Conservation (phyloP, 2,329 filamentous ascomycete species). For the Colletotrichum shisoi region DNA sequence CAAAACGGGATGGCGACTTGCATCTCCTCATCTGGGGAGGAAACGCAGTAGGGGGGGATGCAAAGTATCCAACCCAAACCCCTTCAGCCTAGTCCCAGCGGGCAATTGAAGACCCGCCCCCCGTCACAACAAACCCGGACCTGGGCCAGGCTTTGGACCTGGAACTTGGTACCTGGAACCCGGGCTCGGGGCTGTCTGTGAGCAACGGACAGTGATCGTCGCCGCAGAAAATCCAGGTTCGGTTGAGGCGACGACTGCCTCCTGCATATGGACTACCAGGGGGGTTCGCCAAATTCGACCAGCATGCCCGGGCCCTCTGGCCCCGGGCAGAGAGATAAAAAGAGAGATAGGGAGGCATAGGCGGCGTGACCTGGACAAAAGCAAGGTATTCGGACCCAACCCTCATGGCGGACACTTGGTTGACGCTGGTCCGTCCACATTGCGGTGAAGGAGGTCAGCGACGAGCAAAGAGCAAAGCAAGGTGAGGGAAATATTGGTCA, state of each 20-base stretch:
- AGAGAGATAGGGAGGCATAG: background rate
- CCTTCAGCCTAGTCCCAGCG: constrained; percentile 28
- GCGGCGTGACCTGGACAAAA: background rate
- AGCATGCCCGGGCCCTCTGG: background rate
- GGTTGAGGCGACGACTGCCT: constrained; percentile 20
- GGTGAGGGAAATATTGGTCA: background rate
- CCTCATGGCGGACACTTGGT: background rate
- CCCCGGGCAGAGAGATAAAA: background rate
- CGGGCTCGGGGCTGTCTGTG: constrained; percentile 28
- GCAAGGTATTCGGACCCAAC: background rate
- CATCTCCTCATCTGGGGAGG: constrained; percentile 24
- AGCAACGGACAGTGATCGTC: constrained; percentile 35
- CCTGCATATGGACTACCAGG: constrained; percentile 9
- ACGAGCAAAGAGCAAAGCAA: background rate
- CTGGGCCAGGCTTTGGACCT: constrained; percentile 22
- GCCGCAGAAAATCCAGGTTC: constrained; percentile 28
- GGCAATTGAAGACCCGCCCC: constrained; percentile 35
- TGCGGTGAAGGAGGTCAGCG: background rate
- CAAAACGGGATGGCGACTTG: constrained; percentile 23
- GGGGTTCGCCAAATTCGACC: background rate
- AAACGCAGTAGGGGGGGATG: constrained; percentile 7
- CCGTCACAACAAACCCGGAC: constrained; percentile 24
- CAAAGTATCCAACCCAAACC: constrained; percentile 25
- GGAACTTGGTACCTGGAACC: constrained; percentile 35
- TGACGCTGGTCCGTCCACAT: background rate